These are phyloP conservation scores for Paraconiothyrium sp. DNA, from an alignment of 2,329 filamentous ascomycete genomes.

Conservation along the genomic window DNA sequence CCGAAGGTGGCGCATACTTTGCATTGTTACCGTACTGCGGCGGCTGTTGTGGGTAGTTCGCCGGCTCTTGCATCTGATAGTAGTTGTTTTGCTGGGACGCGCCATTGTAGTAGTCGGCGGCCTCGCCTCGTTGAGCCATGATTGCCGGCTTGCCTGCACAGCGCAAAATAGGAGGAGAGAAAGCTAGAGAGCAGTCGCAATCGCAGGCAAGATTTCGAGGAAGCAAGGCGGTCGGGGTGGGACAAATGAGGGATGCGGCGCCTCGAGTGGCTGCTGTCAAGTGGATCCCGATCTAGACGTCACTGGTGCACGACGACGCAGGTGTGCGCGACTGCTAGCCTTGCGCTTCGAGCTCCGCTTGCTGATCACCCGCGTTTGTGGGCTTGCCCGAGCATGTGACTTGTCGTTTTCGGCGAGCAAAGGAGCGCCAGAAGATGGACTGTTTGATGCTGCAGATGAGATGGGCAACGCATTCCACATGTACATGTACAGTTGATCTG, in stretches of 20 bases:
- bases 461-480: neutral
- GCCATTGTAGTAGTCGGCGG: conserved; percentile 51
- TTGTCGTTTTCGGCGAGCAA: neutral
- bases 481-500: neutral
- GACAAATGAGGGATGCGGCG: neutral
- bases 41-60: conserved; percentile 43
- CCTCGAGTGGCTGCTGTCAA: conserved; percentile 11
- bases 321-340: neutral
- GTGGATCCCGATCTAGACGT: conserved; percentile 10
- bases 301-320: neutral
- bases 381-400: neutral
- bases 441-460: neutral
- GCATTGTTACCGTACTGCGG: conserved; percentile 41
- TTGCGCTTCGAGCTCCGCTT: neutral
- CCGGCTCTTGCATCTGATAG: conserved; percentile 40
- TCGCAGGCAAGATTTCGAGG: neutral
- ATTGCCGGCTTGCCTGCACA: conserved; percentile 1
- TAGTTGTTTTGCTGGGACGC: conserved; percentile 36
- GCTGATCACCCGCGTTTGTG: conserved; percentile 10
- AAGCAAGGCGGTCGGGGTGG: neutral
- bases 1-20: conserved; percentile 40
- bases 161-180: neutral
- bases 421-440: neutral
- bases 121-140: conserved; percentile 49
- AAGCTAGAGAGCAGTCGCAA: neutral